phyloP scores from a whole-genome alignment of 257 asterid species.

The Solanum virginianum region DNA sequence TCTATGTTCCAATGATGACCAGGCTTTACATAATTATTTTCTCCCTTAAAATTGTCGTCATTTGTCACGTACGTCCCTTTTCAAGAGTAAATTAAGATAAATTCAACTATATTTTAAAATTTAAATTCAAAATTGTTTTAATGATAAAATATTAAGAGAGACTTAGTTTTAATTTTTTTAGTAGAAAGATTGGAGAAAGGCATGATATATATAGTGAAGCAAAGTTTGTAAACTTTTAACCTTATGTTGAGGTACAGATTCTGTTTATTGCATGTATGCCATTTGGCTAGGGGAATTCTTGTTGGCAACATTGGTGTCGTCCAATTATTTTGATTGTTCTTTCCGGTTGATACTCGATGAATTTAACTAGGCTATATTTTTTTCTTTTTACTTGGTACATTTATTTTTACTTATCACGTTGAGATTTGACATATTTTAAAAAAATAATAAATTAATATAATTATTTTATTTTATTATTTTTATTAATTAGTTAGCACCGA shows the following conservation, averaged over 20 bases:
- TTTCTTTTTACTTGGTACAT: no score
- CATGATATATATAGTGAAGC: neutral
- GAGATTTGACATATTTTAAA: no score
- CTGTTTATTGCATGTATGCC: neutral
- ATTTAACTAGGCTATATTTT: no score
- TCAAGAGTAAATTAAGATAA: neutral
- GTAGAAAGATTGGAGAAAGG: neutral
- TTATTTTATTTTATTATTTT: no score
- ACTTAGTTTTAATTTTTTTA: neutral
- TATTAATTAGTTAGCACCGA: no score
- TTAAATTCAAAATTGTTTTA: neutral
- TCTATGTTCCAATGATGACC: no score
- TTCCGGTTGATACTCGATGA: neutral
- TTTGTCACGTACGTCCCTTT: neutral
- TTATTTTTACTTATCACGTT: no score
- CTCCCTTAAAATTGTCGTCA: no score
- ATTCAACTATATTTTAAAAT: neutral
- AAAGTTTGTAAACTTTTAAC: neutral
- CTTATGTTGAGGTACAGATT: neutral
- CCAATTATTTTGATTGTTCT: neutral
- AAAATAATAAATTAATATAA: no score
- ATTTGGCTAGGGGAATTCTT: neutral
- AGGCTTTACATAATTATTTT: neutral
- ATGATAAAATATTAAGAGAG: neutral
- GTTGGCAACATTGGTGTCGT: neutral